Evolutionary conservation across 345 rosid genomes (phyloP), one percentile per base, ranked within the genome.

Genomic region (Salix brachista): DNA sequence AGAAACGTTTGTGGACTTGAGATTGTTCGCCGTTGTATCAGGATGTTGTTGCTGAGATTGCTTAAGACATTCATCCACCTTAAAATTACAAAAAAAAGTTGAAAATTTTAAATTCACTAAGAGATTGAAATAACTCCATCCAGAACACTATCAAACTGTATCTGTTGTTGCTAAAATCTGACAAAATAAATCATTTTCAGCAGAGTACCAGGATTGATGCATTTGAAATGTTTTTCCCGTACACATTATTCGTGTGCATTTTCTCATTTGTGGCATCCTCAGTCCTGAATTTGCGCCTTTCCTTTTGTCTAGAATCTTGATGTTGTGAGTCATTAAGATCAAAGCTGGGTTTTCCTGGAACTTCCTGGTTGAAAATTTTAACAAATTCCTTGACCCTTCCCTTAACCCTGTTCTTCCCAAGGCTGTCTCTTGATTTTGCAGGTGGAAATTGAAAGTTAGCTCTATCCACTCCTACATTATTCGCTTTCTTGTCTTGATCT

Each of bases 331-430:
- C 77, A 6, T 58, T 58, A n/a, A 71, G 77, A 26, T 64, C 84
- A 6, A 65, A 2, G 52, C 68, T 84, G 17, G 85, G 78, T 65
- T 81, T 85, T 65, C 78, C 37, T 69, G 91, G 69, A 79, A 82
- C 26, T 81, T 82, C 97, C 83, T 86, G 92, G 74, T 84, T 92
- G 85, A 92, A 92, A 52, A 89, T 85, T 75, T 89, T 90, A 54
- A 92, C 84, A 72, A 92, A 94, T n/a, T 91, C 97, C 82, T 83
- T 91, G 67, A 94, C 91, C 84, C 84, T 94, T 82, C 93, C 94
- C 72, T 67, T 83, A 46, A 16, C 85, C 77, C 86, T 82, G 67
- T 66, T 80, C 79, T 86, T 89, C 66, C 74, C 83, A 37, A 65
- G 75, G 75, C 69, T 64, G 16, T 87, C 89, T 30, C 48, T 62